phyloP scores from a whole-genome alignment of 306 rosid species.

The Styphnolobium japonicum region DNA sequence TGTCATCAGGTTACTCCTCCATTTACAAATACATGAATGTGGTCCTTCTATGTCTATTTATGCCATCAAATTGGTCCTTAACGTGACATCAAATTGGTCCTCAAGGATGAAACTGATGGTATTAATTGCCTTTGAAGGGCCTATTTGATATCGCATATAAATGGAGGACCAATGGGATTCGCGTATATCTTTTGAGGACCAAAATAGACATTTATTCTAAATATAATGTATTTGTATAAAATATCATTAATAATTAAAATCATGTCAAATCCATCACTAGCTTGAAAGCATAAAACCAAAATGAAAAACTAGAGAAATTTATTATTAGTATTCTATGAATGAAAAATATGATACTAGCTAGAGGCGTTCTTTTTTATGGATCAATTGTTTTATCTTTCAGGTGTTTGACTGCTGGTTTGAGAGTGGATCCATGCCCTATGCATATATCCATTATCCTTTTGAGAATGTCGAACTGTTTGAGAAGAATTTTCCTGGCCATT shows the following conservation, averaged over 20 bases:
- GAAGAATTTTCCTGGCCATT: conserved; percentile 91
- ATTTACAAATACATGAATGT: no score
- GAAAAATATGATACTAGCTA: background rate
- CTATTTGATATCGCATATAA: no score
- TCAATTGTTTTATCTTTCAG: conserved; percentile 44
- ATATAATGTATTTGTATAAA: background rate
- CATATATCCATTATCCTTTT: conserved; percentile 94
- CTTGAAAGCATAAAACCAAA: background rate
- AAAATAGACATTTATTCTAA: no score
- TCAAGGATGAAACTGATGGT: no score
- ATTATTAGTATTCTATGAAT: background rate
- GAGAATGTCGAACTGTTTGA: conserved; percentile 85
- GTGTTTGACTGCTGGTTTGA: conserved; percentile 99
- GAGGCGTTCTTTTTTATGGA: conserved; percentile 8
- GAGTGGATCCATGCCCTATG: conserved; percentile 99
- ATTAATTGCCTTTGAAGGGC: no score
- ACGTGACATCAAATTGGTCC: no score
- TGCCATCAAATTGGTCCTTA: no score
- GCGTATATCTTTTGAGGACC: no score
- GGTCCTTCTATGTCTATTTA: no score
- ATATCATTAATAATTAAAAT: conserved; percentile 1
- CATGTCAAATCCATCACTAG: background rate
- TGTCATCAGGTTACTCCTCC: no score
- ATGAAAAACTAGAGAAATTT: background rate
- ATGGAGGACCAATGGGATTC: no score